These are phyloP conservation scores for Aspergillus persii DNA, from an alignment of 2,329 filamentous ascomycete genomes.

Conservation along the genomic window DNA sequence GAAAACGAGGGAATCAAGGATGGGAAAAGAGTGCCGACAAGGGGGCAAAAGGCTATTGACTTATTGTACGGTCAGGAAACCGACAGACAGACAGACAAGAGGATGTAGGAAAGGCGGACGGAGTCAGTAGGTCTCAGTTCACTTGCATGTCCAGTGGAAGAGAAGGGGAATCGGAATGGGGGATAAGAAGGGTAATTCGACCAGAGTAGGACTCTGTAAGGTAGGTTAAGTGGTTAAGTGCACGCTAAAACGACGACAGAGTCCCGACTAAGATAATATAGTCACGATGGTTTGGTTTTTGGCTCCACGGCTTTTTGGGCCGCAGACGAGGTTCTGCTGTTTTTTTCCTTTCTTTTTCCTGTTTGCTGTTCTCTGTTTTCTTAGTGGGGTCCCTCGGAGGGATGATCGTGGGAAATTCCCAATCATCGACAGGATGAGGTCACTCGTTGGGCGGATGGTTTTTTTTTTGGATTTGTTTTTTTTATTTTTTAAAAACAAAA, in stretches of 20 bases:
- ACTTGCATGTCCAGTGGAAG: not conserved
- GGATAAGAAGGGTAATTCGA: not conserved
- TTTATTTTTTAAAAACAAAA: too few species aligned
- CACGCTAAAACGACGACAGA: too few species aligned
- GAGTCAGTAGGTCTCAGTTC: not conserved
- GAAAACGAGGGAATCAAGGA: not conserved
- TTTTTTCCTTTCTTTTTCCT: not conserved
- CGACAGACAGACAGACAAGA: not conserved
- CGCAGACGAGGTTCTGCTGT: not conserved
- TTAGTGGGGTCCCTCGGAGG: not conserved
- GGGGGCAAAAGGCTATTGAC: not conserved
- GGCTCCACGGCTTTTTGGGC: not conserved
- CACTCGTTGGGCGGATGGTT: not conserved
- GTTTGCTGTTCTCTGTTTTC: not conserved
- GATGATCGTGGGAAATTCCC: not conserved
- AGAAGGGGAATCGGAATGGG: not conserved
- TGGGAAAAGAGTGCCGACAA: constrained; percentile 1
- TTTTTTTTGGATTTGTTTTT: not conserved
- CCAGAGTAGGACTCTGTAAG: not conserved
- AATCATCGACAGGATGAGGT: not conserved
- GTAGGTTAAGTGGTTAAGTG: too few species aligned
- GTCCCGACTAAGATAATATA: not conserved
- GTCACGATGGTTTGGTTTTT: not conserved
- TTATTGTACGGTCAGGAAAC: not conserved
- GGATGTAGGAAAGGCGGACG: not conserved